These are phyloP conservation scores for Gamsiella multidivaricata DNA, from an alignment of 192 early-diverging fungal genomes.

Conservation along the genomic window DNA sequence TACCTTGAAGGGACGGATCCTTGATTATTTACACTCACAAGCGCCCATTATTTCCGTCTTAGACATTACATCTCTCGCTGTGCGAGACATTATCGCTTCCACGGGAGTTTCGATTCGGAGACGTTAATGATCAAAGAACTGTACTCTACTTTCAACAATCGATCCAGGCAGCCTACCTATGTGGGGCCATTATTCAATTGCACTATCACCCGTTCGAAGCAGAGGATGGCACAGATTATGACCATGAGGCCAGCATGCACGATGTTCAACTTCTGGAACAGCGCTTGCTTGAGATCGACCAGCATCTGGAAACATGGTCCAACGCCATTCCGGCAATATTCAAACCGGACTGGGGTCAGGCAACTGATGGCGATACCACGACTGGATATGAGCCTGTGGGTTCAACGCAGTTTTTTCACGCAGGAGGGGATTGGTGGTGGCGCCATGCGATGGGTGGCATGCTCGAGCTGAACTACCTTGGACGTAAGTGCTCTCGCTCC, in stretches of 20 bases:
- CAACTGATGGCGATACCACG: conserved; percentile 8
- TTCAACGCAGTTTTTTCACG: conserved; percentile 41
- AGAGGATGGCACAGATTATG: conserved; percentile 49
- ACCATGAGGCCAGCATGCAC: conserved; percentile 33
- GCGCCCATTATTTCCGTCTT: not conserved
- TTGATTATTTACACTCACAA: not conserved
- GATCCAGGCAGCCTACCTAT: conserved; percentile 39
- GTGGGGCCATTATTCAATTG: conserved; percentile 42
- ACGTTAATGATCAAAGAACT: conserved; percentile 27
- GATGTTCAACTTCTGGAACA: conserved; percentile 30
- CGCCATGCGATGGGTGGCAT: conserved; percentile 36
- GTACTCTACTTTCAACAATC: conserved; percentile 36
- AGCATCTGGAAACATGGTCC: conserved; percentile 36
- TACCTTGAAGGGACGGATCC: too few species aligned
- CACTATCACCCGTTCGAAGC: conserved; percentile 52
- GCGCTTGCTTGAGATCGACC: conserved; percentile 39
- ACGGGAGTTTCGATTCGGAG: conserved; percentile 31
- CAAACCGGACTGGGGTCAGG: conserved; percentile 40
- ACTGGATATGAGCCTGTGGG: conserved; percentile 20
- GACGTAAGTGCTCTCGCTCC: conserved; percentile 25
- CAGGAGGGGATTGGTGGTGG: conserved; percentile 55
- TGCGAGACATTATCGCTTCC: conserved; percentile 51
- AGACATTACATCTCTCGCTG: conserved; percentile 47
- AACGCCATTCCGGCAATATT: conserved; percentile 24
- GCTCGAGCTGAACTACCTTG: conserved; percentile 40